phyloP scores from a whole-genome alignment of 108 stramenopile species.

The Nitzschia putrida region DNA sequence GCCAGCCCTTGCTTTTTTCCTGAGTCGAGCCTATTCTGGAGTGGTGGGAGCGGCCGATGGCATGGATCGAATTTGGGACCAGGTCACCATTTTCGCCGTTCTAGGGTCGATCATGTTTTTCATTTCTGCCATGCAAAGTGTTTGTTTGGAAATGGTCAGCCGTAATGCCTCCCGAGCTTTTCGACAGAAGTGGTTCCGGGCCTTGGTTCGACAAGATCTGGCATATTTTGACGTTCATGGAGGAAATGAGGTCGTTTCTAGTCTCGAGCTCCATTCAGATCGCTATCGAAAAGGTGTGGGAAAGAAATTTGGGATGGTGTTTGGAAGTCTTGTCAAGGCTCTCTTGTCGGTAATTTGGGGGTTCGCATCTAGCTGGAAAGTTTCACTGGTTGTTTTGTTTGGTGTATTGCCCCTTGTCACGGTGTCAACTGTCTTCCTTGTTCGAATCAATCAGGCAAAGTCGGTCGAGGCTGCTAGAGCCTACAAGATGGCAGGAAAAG shows the following conservation, averaged over 20 bases:
- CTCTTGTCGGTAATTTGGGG: slow-evolving; percentile 39
- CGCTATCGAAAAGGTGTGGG: slow-evolving; percentile 40
- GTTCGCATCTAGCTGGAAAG: slow-evolving; percentile 42
- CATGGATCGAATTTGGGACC: neutral
- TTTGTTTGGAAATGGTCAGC: neutral
- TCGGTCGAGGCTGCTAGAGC: neutral
- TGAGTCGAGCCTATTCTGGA: slow-evolving; percentile 3
- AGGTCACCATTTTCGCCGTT: neutral
- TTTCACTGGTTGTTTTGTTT: slow-evolving; percentile 34
- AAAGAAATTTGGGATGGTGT: slow-evolving; percentile 21
- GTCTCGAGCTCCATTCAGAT: slow-evolving; percentile 28
- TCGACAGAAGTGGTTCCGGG: slow-evolving; percentile 34
- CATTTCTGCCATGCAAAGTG: neutral
- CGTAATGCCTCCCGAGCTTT: neutral
- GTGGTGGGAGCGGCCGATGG: neutral
- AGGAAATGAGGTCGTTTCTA: slow-evolving; percentile 36
- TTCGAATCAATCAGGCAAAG: neutral
- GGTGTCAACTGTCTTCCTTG: neutral
- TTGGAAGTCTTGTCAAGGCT: slow-evolving; percentile 38
- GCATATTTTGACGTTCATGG: slow-evolving; percentile 52
- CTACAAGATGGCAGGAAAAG: slow-evolving; percentile 42
- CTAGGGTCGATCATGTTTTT: neutral
- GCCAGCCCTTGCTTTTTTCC: neutral
- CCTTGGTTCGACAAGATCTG: slow-evolving; percentile 54
- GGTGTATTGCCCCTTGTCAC: slow-evolving; percentile 13